phyloP scores from a whole-genome alignment of 2,329 filamentous ascomycete species.

The Drechslerella coelobrocha region DNA sequence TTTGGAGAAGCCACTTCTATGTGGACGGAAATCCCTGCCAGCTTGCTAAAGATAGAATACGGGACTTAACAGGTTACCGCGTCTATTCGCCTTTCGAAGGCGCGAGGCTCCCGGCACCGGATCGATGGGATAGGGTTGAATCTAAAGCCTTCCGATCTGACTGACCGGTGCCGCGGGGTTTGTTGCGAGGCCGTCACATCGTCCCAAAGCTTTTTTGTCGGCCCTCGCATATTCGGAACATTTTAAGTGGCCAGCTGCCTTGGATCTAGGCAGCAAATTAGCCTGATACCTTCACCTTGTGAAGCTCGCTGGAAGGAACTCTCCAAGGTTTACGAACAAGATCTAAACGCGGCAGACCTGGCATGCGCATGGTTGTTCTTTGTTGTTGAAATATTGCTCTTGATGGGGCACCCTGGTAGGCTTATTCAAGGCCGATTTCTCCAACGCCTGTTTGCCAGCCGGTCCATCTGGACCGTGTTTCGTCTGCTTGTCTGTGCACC shows the following conservation, averaged over 20 bases:
- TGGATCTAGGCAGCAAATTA: slow-evolving; percentile 35
- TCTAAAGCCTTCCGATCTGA: slow-evolving; percentile 27
- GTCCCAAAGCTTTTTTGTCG: not conserved
- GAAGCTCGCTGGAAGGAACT: slow-evolving; percentile 17
- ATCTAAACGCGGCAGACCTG: not conserved
- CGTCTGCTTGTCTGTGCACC: not conserved
- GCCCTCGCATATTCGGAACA: too few relatives aligned
- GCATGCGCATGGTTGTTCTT: too few relatives aligned
- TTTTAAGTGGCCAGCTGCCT: too few relatives aligned
- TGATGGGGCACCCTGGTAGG: slow-evolving; percentile 45
- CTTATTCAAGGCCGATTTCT: slow-evolving; percentile 19
- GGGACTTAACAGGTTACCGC: not conserved
- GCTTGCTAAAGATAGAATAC: slow-evolving; percentile 41
- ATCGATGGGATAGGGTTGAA: slow-evolving; percentile 5
- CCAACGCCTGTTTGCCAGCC: not conserved
- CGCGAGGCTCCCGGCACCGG: slow-evolving; percentile 22
- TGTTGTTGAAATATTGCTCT: slow-evolving; percentile 17
- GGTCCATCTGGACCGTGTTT: not conserved
- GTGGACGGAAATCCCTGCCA: not conserved
- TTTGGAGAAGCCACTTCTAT: not conserved
- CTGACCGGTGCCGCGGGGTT: slow-evolving; percentile 18
- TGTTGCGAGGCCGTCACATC: slow-evolving; percentile 17
- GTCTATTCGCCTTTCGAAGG: slow-evolving; percentile 6
- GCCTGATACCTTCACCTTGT: slow-evolving; percentile 16
- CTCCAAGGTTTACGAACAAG: slow-evolving; percentile 13